These are phyloP conservation scores for Entomortierella parvispora DNA, from an alignment of 192 early-diverging fungal genomes.

Conservation along the genomic window DNA sequence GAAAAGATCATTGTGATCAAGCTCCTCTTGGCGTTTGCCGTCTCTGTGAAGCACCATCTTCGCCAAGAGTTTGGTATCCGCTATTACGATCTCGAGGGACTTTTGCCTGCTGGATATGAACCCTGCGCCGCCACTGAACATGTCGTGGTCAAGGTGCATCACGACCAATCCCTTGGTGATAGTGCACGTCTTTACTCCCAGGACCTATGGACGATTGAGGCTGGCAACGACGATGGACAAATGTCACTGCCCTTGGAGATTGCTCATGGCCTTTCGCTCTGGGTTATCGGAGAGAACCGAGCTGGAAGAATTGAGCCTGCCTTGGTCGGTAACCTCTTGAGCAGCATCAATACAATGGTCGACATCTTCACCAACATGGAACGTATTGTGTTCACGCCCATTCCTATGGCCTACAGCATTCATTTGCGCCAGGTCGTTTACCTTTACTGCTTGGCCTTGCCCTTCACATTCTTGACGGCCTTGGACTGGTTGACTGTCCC, in stretches of 20 bases:
- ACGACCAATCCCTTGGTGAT: conserved; percentile 30
- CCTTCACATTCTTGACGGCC: conserved; percentile 65
- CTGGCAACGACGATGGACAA: conserved; percentile 57
- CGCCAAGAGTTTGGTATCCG: conserved; percentile 64
- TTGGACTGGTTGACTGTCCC: conserved; percentile 66
- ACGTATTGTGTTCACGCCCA: conserved; percentile 74
- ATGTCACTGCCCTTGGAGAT: conserved; percentile 65
- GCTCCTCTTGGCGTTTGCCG: conserved; percentile 55
- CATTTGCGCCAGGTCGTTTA: conserved; percentile 76
- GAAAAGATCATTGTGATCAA: conserved; percentile 59
- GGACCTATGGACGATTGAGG: conserved; percentile 27
- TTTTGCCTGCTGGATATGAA: conserved; percentile 55
- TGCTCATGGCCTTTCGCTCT: conserved; percentile 55
- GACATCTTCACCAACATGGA: conserved; percentile 74
- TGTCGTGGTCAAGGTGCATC: conserved; percentile 26
- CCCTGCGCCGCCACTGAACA: conserved; percentile 39
- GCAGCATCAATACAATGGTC: conserved; percentile 59
- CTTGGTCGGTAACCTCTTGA: conserved; percentile 46
- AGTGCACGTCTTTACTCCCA: conserved; percentile 45
- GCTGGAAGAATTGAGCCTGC: conserved; percentile 51
- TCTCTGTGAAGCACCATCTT: conserved; percentile 60
- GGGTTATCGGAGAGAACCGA: conserved; percentile 51
- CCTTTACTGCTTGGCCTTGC: conserved; percentile 67
- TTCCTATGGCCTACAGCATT: conserved; percentile 75
- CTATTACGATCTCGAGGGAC: conserved; percentile 60